These are phyloP conservation scores for Eutypa lata DNA, from an alignment of 2,329 filamentous ascomycete genomes.

Conservation along the genomic window DNA sequence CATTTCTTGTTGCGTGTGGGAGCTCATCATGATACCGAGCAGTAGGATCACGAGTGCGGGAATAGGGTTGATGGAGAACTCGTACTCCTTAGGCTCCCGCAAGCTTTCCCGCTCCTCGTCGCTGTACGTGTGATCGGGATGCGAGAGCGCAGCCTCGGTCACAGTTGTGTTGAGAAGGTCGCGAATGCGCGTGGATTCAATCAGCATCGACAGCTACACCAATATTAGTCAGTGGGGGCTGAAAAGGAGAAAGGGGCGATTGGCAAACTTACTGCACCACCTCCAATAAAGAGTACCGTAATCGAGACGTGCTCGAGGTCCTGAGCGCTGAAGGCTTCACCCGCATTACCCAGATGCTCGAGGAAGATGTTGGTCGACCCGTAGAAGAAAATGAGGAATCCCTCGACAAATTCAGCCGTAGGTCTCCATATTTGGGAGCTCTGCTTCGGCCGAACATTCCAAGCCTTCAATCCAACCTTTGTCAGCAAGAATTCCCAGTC, in stretches of 20 bases:
- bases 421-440: constrained; percentile 63
- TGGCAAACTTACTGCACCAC: constrained; percentile 66
- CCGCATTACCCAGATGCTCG: constrained; percentile 77
- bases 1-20: constrained; percentile 81
- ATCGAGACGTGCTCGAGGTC: constrained; percentile 93
- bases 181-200: constrained; percentile 71
- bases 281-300: constrained; percentile 89
- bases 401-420: constrained; percentile 86
- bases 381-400: constrained; percentile 85
- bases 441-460: constrained; percentile 74
- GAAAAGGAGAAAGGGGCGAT: not conserved
- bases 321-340: constrained; percentile 67
- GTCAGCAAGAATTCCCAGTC: constrained; percentile 14
- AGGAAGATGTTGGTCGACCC: constrained; percentile 88
- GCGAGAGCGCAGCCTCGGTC: constrained; percentile 30
- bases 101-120: constrained; percentile 49
- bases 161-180: constrained; percentile 60
- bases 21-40: constrained; percentile 91
- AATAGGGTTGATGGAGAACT: constrained; percentile 80
- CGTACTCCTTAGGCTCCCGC: constrained; percentile 63
- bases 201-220: constrained; percentile 58
- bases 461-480: constrained; percentile 50
- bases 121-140: constrained; percentile 30
- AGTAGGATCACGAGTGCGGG: constrained; percentile 83
- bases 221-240: constrained; percentile 11